Conservation (phyloP, 345 rosid species). For the Hypericum androsaemum region DNA sequence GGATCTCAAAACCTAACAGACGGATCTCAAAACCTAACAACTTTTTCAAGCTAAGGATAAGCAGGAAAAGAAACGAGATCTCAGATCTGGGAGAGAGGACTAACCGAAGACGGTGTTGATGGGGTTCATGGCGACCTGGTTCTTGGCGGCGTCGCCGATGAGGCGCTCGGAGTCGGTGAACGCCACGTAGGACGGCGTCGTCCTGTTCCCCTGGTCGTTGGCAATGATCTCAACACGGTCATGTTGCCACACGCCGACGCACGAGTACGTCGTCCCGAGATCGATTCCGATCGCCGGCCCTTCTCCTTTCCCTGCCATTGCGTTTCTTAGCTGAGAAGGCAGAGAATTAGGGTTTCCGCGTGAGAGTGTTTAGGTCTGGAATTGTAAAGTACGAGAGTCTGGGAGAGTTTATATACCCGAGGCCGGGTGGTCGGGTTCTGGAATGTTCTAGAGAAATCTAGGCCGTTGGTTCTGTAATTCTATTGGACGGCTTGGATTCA, state of each 20-base stretch:
- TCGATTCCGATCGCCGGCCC: constrained; percentile 5
- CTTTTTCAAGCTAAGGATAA: too few species aligned
- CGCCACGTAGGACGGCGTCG: constrained; percentile 1
- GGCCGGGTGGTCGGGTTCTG: too few species aligned
- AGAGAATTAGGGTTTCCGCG: too few species aligned
- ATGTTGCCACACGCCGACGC: constrained; percentile 5
- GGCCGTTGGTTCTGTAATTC: too few species aligned
- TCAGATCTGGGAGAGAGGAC: background rate
- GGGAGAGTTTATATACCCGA: too few species aligned
- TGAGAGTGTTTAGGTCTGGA: too few species aligned
- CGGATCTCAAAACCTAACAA: too few species aligned
- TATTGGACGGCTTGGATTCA: too few species aligned
- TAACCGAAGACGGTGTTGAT: constrained; percentile 5
- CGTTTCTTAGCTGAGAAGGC: too few species aligned
- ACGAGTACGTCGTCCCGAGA: background rate
- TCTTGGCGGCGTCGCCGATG: constrained; percentile 1
- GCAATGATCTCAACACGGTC: background rate
- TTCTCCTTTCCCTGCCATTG: background rate
- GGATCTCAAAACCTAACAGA: too few species aligned
- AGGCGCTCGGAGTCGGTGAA: background rate
- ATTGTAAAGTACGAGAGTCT: too few species aligned
- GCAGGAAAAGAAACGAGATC: background rate
- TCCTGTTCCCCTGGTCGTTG: constrained; percentile 3
- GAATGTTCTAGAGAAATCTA: too few species aligned
- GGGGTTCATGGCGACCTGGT: constrained; percentile 7